Evolutionary conservation across 73 alveolate species (phyloP).

Genomic region (Paramecium tetraurelia): DNA sequence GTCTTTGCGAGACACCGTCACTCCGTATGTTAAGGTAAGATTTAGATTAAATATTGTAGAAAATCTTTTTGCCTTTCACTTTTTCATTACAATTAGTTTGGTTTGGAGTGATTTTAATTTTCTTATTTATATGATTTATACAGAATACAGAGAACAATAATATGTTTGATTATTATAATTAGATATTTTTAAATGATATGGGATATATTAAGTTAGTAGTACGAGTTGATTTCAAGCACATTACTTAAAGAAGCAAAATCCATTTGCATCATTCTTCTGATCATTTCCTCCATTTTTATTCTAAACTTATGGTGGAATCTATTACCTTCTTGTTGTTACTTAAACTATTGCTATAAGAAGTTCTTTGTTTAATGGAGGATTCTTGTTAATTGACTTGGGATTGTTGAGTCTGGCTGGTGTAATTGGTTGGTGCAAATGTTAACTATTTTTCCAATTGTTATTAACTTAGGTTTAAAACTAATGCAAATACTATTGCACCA

Average conservation of each 20-base stretch:
- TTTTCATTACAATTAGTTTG: neutral
- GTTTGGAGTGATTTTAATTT: neutral
- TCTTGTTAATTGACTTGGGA: neutral
- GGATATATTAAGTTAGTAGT: neutral
- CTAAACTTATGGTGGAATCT: neutral
- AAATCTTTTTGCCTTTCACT: neutral
- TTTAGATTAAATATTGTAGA: neutral
- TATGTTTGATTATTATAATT: neutral
- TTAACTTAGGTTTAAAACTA: neutral
- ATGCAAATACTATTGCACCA: conserved; percentile 3
- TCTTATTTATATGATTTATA: neutral
- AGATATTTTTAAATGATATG: neutral
- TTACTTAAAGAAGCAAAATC: conserved; percentile 26
- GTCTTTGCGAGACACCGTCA: neutral
- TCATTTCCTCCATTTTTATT: neutral
- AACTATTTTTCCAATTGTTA: neutral
- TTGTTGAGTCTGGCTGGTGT: neutral
- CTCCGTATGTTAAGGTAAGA: neutral
- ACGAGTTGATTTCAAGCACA: neutral
- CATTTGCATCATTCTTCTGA: neutral
- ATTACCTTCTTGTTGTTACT: neutral
- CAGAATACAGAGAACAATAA: neutral
- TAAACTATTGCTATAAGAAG: conserved; percentile 26
- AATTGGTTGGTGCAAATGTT: neutral
- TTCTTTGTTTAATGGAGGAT: neutral